Percentiles rank a stretch among this genome's conserved stretches.
Conservation (phyloP, 2,329 filamentous ascomycete genomes). For the Leptographium wingfieldii region DNA sequence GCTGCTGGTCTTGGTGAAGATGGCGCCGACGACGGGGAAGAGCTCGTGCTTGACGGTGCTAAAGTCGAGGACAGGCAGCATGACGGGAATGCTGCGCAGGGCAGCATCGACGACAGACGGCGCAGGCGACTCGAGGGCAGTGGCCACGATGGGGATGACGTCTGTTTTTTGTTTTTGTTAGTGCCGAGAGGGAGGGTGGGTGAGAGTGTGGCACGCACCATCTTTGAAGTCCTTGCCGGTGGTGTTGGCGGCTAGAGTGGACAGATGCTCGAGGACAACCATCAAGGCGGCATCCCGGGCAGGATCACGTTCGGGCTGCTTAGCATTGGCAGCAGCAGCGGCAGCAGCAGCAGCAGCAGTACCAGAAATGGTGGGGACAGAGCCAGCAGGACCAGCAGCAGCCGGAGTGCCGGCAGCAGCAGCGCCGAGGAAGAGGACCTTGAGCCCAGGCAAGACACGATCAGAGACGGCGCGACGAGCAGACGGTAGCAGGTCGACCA, state of each 20-base stretch:
- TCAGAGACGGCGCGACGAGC: slow-evolving; percentile 72
- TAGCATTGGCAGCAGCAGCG: slow-evolving; percentile 26
- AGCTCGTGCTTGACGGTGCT: slow-evolving; percentile 95
- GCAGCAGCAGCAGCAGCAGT: not conserved
- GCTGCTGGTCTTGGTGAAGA: slow-evolving; percentile 88
- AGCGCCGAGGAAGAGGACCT: slow-evolving; percentile 62
- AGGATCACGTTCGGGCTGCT: slow-evolving; percentile 60
- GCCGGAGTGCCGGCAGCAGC: slow-evolving; percentile 13
- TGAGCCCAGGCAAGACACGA: slow-evolving; percentile 70
- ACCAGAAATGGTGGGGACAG: not conserved
- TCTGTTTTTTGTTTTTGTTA: slow-evolving; percentile 34
- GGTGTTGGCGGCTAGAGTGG: slow-evolving; percentile 64
- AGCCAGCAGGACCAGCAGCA: not conserved
- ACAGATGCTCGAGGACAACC: slow-evolving; percentile 77
- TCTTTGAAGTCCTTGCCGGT: slow-evolving; percentile 92
- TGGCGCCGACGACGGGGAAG: slow-evolving; percentile 79
- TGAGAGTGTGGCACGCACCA: slow-evolving; percentile 33
- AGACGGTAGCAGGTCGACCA: slow-evolving; percentile 65
- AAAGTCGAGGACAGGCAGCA: slow-evolving; percentile 87
- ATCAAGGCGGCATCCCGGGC: slow-evolving; percentile 82
- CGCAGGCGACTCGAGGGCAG: slow-evolving; percentile 78
- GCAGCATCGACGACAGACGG: slow-evolving; percentile 82
- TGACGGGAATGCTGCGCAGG: slow-evolving; percentile 60
- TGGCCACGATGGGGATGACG: slow-evolving; percentile 71
- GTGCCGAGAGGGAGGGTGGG: not conserved